Conservation (phyloP, 768 basidiomycete species). For the Hebeloma cylindrosporum region DNA sequence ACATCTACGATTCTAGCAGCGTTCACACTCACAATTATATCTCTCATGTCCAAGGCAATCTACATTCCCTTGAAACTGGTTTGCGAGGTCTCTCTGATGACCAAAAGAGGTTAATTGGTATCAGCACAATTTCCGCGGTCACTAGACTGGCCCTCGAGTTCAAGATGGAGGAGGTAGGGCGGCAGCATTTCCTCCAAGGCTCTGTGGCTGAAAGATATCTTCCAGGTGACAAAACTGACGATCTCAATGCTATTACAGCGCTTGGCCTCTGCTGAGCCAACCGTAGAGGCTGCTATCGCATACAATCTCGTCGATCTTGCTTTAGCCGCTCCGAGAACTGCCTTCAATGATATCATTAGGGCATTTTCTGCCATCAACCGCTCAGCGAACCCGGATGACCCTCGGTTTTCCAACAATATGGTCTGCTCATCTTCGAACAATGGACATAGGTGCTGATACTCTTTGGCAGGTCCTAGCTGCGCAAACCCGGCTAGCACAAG, state of each 20-base stretch:
- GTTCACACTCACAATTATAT: slow-evolving; percentile 42
- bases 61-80: slow-evolving; percentile 62
- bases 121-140: slow-evolving; percentile 90
- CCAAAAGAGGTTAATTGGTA: slow-evolving; percentile 79
- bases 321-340: slow-evolving; percentile 67
- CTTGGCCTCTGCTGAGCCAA: slow-evolving; percentile 79
- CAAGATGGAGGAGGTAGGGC: slow-evolving; percentile 75
- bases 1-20: slow-evolving; percentile 55
- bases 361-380: slow-evolving; percentile 85
- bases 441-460: not conserved
- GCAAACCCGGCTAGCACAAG: slow-evolving; percentile 85
- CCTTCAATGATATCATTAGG: slow-evolving; percentile 82
- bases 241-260: slow-evolving; percentile 93
- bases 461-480: slow-evolving; percentile 74
- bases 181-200: not conserved
- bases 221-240: slow-evolving; percentile 78
- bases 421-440: slow-evolving; percentile 32
- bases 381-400: slow-evolving; percentile 85
- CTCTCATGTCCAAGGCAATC: slow-evolving; percentile 46
- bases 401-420: slow-evolving; percentile 87
- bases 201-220: not conserved
- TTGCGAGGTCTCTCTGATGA: slow-evolving; percentile 75
- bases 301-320: slow-evolving; percentile 91
- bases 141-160: slow-evolving; percentile 88
- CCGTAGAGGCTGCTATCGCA: slow-evolving; percentile 88